These are phyloP conservation scores for Eugenia klotzschiana DNA, from an alignment of 441 rosid species.

Conservation along the genomic window DNA sequence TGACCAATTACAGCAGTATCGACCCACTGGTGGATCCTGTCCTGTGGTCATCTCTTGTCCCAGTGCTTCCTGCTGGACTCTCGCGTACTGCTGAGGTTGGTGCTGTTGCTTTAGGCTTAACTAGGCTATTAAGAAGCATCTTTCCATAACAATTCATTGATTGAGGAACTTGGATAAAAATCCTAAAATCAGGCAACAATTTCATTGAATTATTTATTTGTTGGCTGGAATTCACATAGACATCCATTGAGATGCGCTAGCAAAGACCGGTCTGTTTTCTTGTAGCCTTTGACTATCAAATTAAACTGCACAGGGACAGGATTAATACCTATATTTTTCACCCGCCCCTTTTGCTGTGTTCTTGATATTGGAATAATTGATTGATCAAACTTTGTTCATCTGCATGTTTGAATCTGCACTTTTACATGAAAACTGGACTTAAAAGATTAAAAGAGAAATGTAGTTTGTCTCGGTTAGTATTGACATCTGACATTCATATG, in stretches of 20 bases:
- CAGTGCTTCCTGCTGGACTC: conserved; percentile 56
- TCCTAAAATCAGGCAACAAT: neutral
- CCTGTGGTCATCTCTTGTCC: conserved; percentile 71
- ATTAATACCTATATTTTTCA: neutral
- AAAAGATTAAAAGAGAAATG: neutral
- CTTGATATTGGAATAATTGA: neutral
- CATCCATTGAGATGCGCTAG: neutral
- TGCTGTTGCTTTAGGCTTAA: conserved; percentile 4
- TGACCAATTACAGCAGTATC: conserved; percentile 55
- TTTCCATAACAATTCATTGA: neutral
- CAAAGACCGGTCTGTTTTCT: neutral
- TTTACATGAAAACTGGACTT: neutral
- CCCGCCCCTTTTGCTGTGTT: neutral
- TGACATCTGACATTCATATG: neutral
- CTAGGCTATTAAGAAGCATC: neutral
- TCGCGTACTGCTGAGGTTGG: conserved; percentile 62
- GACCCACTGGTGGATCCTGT: conserved; percentile 73
- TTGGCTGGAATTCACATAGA: neutral
- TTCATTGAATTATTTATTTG: neutral
- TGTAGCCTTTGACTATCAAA: neutral
- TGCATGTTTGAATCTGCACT: neutral
- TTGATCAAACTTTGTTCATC: neutral
- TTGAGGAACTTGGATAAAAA: neutral
- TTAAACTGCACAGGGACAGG: neutral
- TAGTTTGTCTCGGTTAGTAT: neutral